Evolutionary conservation across 2,329 filamentous ascomycete genomes (phyloP).

Genomic region (Alternaria incomplexa): DNA sequence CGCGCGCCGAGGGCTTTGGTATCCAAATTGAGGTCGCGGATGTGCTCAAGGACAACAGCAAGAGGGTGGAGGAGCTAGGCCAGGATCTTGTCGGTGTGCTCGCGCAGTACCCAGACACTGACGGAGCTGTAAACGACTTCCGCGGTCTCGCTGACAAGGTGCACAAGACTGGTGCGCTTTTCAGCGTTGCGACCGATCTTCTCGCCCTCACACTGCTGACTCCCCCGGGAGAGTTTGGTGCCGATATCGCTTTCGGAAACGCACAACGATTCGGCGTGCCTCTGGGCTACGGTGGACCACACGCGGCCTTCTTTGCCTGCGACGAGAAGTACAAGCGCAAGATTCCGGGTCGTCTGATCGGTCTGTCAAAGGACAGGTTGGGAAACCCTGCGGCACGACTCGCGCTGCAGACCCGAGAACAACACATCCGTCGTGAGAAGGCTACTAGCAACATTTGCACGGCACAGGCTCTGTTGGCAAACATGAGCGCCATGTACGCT

Average conservation of each 20-base stretch:
- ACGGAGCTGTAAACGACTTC: constrained; percentile 80
- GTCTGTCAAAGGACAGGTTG: constrained; percentile 87
- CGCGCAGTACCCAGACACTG: constrained; percentile 93
- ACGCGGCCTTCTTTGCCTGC: constrained; percentile 94
- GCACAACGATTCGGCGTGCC: constrained; percentile 92
- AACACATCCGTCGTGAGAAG: constrained; percentile 95
- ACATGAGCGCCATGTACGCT: constrained; percentile 95
- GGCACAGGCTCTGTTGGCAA: constrained; percentile 89
- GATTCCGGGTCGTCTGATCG: constrained; percentile 88
- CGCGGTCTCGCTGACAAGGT: constrained; percentile 74
- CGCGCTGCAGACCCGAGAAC: constrained; percentile 89
- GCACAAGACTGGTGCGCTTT: constrained; percentile 77
- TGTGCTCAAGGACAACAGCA: constrained; percentile 68
- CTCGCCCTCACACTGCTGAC: constrained; percentile 85
- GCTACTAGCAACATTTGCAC: constrained; percentile 98
- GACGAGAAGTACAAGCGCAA: constrained; percentile 92
- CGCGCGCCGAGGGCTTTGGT: constrained; percentile 88
- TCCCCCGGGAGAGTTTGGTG: constrained; percentile 91
- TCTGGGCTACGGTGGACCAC: constrained; percentile 90
- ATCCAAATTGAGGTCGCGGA: constrained; percentile 79
- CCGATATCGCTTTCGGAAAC: constrained; percentile 93
- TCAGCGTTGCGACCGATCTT: constrained; percentile 89
- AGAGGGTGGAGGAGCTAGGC: constrained; percentile 74
- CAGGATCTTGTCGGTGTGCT: constrained; percentile 86
- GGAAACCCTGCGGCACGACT: constrained; percentile 82